Base-by-base conservation (phyloP, 2,329 filamentous ascomycete genomes). In the Hypoxylon sp. region DNA sequence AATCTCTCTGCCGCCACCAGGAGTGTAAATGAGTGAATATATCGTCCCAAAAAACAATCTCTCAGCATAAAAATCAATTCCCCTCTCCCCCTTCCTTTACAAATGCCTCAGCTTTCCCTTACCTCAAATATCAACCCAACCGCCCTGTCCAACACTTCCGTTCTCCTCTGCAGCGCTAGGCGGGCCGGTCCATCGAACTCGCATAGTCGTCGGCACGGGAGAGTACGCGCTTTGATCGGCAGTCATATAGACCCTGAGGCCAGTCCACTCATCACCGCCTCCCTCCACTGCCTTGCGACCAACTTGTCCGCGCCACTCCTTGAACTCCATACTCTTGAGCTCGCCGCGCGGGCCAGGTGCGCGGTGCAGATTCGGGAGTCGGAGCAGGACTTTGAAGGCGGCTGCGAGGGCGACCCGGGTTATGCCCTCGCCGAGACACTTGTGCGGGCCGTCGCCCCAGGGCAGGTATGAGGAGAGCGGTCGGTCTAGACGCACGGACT, bases 261-360 rank as follows among this genome's bases (percentile, higher is more conserved):
- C 70, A 1, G 68, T 65, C 70, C 66, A 70, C 42, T 70, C 68
- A 1, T 63, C 68, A 2, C 66, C 68, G 0, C 55, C 69, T 3
- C 62, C 70, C 19, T 24, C 31, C 1, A 58, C 66, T 3, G 59
- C 66, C 17, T 17, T 48, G 11, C 70, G 62, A 1, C 67, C 71
- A n/a, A n/a, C 66, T 24, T 73, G 71, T 3, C 70, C 70, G 13
- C 70, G 61, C 71, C 71, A 72, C 58, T 70, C 62, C 44, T 64
- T 67, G n/a, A 65, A 68, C 53, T 44, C 59, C 2, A 66, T 17
- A 26, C 66, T 70, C 52, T 54, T 55, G 44, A 51, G 37, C 42
- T 59, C 31, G 29, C 71, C 71, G 3, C 71, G 33, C 2, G 71
- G 66, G 0, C 71, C 71, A 0, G 69, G 66, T 4, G 69, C 60